Evolutionary conservation across 768 basidiomycete species (phyloP), one percentile per base, ranked within the genome.

Genomic region (Hydnum rufescens): DNA sequence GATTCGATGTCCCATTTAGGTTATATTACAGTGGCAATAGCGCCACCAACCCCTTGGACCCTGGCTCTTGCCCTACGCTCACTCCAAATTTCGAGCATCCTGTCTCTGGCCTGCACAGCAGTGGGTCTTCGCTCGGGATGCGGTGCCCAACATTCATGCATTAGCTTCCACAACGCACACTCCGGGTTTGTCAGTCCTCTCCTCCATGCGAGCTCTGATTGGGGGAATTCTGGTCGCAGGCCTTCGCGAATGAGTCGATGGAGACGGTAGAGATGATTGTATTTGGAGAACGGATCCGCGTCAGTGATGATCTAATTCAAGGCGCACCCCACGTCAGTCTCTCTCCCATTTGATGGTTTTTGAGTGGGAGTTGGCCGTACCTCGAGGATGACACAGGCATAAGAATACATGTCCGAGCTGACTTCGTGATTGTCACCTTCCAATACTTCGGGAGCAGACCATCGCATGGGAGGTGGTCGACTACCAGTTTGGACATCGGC

Each of bases 391-490:
- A 25, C 26, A 26, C 44, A 47, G 8, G 44, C 44, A 47, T 8
- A 47, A 25, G 44, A 47, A 8, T 28, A 47, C 26, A 47, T 47
- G 44, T 47, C 44, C 6, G 44, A 13, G 26, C 25, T 8, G 13
- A 47, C 8, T 8, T 8, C 8, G 16, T 28, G 16, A 8, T 8
- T 8, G 13, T 47, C 44, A 8, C 44, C 44, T 8, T 47, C 44
- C 44, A 47, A 47, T 47, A 47, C 44, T 47, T 47, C 44, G 44
- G 44, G 44, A 8, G 44, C 44, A 25, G 44, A 47, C 44, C 44
- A 47, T 25, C 25, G 8, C 25, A 26, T 8, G 8, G 44, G 44
- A 28, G 44, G 26, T 47, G 44, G 44, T 8, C 44, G 44, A 26
- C 44, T 47, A 8, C 44, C 44, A 8, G 44, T 47, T 28, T 47